A percentile compares a stretch with the other conserved stretches of the same genome.
phyloP scores from a whole-genome alignment of 768 basidiomycete species.

The Auriscalpium orientale region DNA sequence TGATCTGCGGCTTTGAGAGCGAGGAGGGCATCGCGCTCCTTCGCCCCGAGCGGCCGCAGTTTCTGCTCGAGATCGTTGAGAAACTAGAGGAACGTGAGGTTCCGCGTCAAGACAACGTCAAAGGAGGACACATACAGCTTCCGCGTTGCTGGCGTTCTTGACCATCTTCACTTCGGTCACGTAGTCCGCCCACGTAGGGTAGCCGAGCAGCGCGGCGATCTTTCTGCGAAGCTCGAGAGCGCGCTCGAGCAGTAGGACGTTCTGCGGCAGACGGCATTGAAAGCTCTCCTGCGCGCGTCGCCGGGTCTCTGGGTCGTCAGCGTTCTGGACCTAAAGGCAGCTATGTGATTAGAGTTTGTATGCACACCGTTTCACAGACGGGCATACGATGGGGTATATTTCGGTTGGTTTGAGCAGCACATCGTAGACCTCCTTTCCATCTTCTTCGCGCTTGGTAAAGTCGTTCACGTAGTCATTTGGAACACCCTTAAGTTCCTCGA shows the following conservation, averaged over 20 bases:
- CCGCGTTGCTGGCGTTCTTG: conserved; percentile 56
- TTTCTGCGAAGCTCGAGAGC: conserved; percentile 63
- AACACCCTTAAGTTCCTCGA: conserved; percentile 72
- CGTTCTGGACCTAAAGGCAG: conserved; percentile 63
- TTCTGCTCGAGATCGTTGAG: conserved; percentile 68
- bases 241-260: conserved; percentile 62
- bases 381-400: conserved; percentile 64
- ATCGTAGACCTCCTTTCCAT: conserved; percentile 52
- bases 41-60: conserved; percentile 61
- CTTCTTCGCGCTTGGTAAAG: conserved; percentile 58
- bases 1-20: conserved; percentile 73
- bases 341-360: too few relatives aligned
- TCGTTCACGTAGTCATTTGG: conserved; percentile 77
- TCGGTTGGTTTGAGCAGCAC: conserved; percentile 80
- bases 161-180: conserved; percentile 83
- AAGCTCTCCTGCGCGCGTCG: conserved; percentile 55
- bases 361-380: too few relatives aligned
- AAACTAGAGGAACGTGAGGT: conserved; percentile 40
- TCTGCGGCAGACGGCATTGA: conserved; percentile 61
- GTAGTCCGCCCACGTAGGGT: conserved; percentile 79
- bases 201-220: conserved; percentile 61
- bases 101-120: neutral
- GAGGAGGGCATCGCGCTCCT: conserved; percentile 64
- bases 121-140: conserved; percentile 7
- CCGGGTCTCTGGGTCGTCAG: conserved; percentile 62